Conservation (phyloP, 176 grass and related monocot genomes). For the Lolium perenne region DNA sequence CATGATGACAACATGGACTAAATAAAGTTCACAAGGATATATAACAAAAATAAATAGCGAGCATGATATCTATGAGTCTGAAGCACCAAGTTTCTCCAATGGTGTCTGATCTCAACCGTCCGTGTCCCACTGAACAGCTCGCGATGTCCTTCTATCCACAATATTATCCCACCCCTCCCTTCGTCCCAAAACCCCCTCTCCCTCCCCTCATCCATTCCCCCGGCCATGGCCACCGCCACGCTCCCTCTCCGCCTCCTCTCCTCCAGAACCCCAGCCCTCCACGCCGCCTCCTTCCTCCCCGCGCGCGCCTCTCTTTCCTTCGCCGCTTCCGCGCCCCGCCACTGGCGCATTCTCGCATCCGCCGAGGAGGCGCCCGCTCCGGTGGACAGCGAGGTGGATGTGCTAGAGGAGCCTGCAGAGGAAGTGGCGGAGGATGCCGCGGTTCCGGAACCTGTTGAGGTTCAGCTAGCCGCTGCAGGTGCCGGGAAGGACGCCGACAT, state of each 20-base stretch:
- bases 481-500: conserved; percentile 77
- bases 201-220: conserved; percentile 3
- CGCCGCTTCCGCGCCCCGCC: not conserved
- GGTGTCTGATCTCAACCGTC: not conserved
- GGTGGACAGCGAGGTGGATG: conserved; percentile 35
- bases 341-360: conserved; percentile 42
- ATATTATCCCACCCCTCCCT: conserved; percentile 49
- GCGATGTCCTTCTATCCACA: conserved; percentile 49
- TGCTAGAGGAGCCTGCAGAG: conserved; percentile 8
- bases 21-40: too few relatives aligned
- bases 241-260: conserved; percentile 55
- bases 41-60: too few relatives aligned
- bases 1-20: too few relatives aligned
- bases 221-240: conserved; percentile 59
- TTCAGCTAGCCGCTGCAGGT: conserved; percentile 60
- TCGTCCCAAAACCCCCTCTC: not conserved
- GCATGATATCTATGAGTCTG: too few relatives aligned
- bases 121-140: not conserved
- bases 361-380: conserved; percentile 47
- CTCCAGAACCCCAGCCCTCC: conserved; percentile 25
- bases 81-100: not conserved
- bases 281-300: not conserved
- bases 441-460: conserved; percentile 72
- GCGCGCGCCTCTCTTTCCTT: conserved; percentile 3
- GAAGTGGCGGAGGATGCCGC: conserved; percentile 33